Conservation (phyloP, 2,329 filamentous ascomycete genomes). For the Aureobasidium uvarum region DNA sequence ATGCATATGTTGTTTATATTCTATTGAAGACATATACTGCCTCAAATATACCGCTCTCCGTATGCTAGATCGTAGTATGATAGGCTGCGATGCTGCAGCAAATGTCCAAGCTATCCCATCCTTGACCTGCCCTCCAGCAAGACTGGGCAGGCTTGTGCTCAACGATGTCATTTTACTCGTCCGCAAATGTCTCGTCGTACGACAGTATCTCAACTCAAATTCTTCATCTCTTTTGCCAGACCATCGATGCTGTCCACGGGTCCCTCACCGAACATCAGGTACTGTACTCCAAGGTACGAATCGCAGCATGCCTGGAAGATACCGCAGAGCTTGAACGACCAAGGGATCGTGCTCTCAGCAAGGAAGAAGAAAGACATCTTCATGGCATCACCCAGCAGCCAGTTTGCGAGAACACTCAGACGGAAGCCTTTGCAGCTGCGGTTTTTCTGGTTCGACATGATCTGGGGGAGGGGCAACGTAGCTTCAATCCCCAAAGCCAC, state of each 20-base stretch:
- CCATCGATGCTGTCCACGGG: conserved; percentile 33
- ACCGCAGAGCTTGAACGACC: conserved; percentile 78
- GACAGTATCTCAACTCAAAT: conserved; percentile 12
- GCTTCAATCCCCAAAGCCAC: conserved; percentile 77
- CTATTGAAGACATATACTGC: background rate
- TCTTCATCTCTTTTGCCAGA: conserved; percentile 27
- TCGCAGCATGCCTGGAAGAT: conserved; percentile 79
- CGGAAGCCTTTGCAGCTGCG: conserved; percentile 75
- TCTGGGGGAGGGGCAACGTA: conserved; percentile 76
- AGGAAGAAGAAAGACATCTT: conserved; percentile 79
- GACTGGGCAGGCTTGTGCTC: background rate
- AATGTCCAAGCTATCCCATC: no score
- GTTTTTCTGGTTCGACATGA: conserved; percentile 66
- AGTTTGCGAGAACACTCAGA: conserved; percentile 70
- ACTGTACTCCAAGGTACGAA: conserved; percentile 70
- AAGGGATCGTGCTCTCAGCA: conserved; percentile 65
- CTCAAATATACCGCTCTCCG: background rate
- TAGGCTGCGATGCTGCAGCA: background rate
- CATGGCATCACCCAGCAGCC: conserved; percentile 77
- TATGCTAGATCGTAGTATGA: background rate
- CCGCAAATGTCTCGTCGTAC: background rate
- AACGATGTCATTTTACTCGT: background rate
- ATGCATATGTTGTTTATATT: background rate
- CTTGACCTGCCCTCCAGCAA: background rate
- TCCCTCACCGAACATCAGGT: conserved; percentile 64